Evolutionary conservation across 2,329 filamentous ascomycete genomes (phyloP).

Genomic region (Trichophyton rubrum): DNA sequence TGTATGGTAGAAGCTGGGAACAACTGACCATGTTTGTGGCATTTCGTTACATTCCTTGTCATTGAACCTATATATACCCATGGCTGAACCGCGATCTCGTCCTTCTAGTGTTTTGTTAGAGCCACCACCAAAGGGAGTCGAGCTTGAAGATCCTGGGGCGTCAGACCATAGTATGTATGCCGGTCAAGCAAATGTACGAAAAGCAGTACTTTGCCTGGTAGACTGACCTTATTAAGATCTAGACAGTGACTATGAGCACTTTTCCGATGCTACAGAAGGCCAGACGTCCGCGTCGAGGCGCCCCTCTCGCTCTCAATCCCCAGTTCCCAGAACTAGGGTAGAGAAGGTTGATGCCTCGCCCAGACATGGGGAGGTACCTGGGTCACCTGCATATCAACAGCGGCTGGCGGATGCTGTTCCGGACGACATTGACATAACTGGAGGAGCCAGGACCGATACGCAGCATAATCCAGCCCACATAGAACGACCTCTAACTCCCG

Average conservation of each 20-base stretch:
- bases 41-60: neutral
- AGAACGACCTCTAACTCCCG: conserved; percentile 30
- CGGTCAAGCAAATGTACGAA: neutral
- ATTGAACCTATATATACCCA: neutral
- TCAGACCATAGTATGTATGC: conserved; percentile 39
- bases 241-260: conserved; percentile 48
- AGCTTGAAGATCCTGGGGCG: conserved; percentile 45
- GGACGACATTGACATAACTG: conserved; percentile 50
- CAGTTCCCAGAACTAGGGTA: conserved; percentile 49
- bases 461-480: conserved; percentile 34
- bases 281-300: conserved; percentile 22
- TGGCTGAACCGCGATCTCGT: conserved; percentile 18
- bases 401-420: conserved; percentile 48
- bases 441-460: conserved; percentile 32
- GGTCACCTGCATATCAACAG: conserved; percentile 48
- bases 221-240: conserved; percentile 25
- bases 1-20: neutral
- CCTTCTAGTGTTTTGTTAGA: conserved; percentile 35
- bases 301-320: conserved; percentile 35
- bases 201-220: neutral
- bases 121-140: conserved; percentile 43
- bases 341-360: conserved; percentile 49
- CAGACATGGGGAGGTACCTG: conserved; percentile 49
- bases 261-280: conserved; percentile 54
- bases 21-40: neutral